Evolutionary conservation across 2,329 filamentous ascomycete genomes (phyloP), one percentile per base, ranked within the genome.

Genomic region (Pyricularia grisea): DNA sequence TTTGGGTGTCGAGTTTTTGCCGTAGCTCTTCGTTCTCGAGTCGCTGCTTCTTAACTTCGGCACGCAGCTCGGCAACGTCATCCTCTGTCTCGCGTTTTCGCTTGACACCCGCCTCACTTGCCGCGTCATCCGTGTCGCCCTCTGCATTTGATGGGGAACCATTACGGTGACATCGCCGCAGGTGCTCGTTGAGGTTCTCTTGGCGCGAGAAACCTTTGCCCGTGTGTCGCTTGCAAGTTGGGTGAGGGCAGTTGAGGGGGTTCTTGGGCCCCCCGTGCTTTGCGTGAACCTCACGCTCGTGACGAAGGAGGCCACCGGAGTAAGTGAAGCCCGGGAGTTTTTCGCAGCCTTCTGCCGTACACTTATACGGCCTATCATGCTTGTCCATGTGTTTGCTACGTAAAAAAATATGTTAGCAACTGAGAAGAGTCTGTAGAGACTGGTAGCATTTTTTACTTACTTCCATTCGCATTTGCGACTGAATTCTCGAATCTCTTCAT

Each of bases 361-460:
- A 98, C 75, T 93, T 92, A 77, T 97, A 98, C 1, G 94, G 94
- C 14, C 94, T 87, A 74, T 97, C 93, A 77, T 98, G 94, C 78
- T 97, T 97, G 81, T 98, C 94, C 94, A 97, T 97, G 78, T 98
- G 94, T 81, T 98, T 97, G 77, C 93, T 97, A 72, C 7, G 50
- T 36, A 7, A 23, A 27, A 67, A 1, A 1, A 23, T n/a, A 66
- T 50, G 55, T 63, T 14, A 63, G 55, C 33, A 67, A 28, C 31
- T 65, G 27, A 23, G 14, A 28, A 31, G 11, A 5, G 27, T 50
- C n/a, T 60, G 17, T 20, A 12, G 17, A 63, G 27, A 17, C 17
- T 7, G 27, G 25, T 12, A 17, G 27, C 25, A 27, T 17, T 4
- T 63, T 7, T 28, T n/a, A 86, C 92, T 87, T 82, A 95, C 93